These are phyloP conservation scores for Endocalyx cinctus DNA, from an alignment of 2,329 filamentous ascomycete species.

Conservation along the genomic window DNA sequence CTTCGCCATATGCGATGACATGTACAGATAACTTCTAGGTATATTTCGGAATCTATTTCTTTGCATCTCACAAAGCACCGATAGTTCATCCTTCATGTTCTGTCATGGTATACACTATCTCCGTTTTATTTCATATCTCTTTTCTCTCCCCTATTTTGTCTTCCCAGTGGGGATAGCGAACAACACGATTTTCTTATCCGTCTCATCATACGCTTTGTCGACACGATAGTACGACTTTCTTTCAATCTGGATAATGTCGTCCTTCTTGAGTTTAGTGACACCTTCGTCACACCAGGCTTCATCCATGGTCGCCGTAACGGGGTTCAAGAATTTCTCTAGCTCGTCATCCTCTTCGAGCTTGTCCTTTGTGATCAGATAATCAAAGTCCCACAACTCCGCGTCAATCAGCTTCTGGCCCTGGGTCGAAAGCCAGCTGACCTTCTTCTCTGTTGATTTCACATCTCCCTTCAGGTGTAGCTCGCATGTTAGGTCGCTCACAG, in stretches of 20 bases:
- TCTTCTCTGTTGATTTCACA: slow-evolving; percentile 93
- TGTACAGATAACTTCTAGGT: too few relatives aligned
- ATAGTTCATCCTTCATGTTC: too few relatives aligned
- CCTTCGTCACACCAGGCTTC: slow-evolving; percentile 78
- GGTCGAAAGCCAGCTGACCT: slow-evolving; percentile 86
- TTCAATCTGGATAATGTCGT: slow-evolving; percentile 94
- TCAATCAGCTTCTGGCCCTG: slow-evolving; percentile 72
- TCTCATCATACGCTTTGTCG: slow-evolving; percentile 58
- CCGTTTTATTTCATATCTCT: too few relatives aligned
- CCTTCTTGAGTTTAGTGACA: slow-evolving; percentile 70
- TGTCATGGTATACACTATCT: too few relatives aligned
- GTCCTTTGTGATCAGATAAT: slow-evolving; percentile 93
- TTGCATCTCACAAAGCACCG: too few relatives aligned
- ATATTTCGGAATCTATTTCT: too few relatives aligned
- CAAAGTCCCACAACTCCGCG: slow-evolving; percentile 88
- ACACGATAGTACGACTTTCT: slow-evolving; percentile 88
- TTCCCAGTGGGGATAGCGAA: slow-evolving; percentile 57
- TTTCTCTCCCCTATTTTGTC: too few relatives aligned
- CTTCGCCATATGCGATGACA: too few relatives aligned
- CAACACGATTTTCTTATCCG: slow-evolving; percentile 49
- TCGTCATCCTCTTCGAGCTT: slow-evolving; percentile 85
- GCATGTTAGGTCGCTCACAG: slow-evolving; percentile 67
- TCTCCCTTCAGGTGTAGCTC: slow-evolving; percentile 91
- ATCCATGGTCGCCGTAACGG: slow-evolving; percentile 68
- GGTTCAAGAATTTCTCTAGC: slow-evolving; percentile 77